Evolutionary conservation across 108 stramenopile genomes (phyloP), one percentile per base, ranked within the genome.

Genomic region (Cyclotella choctawhatcheeana): DNA sequence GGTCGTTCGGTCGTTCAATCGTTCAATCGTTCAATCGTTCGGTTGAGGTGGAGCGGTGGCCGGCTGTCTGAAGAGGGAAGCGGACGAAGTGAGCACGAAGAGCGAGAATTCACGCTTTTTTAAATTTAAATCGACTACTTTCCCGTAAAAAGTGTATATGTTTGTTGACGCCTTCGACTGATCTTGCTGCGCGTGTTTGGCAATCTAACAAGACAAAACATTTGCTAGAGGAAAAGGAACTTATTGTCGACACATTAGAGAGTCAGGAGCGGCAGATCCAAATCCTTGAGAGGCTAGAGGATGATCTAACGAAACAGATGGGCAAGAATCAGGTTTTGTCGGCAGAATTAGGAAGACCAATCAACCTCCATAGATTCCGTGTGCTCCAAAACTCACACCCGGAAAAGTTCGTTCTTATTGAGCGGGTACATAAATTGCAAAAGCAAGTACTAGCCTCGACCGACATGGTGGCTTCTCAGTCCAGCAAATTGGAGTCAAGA

Each of bases 351-450:
- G 67, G 67, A 17, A 69, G 67, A 44, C 67, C 67, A 0, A 56
- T 69, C 2, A 69, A 69, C 18, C 32, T 69, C 2, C 67, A 69
- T 44, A 13, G 67, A 56, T 69, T 53, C 54, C 35, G 67, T 25
- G 30, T 44, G 26, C 26, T 69, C 24, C 67, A 56, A n/a, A 44
- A 43, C 44, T 24, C 53, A 25, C 29, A 55, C 20, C 47, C 47
- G 24, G 27, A 37, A 16, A 2, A 52, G 31, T 69, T 5, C 18
- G 22, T 13, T 16, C 21, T 69, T 13, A 55, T 69, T 44, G 66
- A 52, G 14, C 3, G 31, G 51, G 35, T 67, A 29, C 51, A 53
- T 47, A 67, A 53, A 12, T 25, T 32, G 2, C 66, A 67, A 53
- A 67, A 53, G 25, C 22, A 67, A 10, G 51, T 53, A 2, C 25